phyloP scores from a whole-genome alignment of 225 moss, liverwort and hornwort genomes.

The Asterella californica region DNA sequence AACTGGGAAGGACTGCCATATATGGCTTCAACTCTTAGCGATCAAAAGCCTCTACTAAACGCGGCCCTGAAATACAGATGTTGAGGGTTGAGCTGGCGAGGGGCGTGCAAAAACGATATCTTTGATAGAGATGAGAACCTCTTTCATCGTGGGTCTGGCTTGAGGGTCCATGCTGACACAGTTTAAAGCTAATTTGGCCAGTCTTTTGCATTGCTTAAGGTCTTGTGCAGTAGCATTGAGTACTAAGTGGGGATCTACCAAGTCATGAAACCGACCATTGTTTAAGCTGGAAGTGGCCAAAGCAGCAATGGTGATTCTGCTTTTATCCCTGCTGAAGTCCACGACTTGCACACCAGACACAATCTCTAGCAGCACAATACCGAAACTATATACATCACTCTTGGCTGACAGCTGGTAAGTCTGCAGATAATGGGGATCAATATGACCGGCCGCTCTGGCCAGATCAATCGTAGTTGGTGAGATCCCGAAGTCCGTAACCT shows the following conservation, averaged over 20 bases:
- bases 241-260: conserved; percentile 32
- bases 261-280: conserved; percentile 24
- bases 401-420: conserved; percentile 35
- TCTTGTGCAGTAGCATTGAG: conserved; percentile 25
- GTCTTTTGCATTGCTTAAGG: conserved; percentile 30
- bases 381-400: conserved; percentile 46
- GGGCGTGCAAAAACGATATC: conserved; percentile 11
- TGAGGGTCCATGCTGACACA: conserved; percentile 38
- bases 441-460: conserved; percentile 31
- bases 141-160: conserved; percentile 33
- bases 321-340: conserved; percentile 30
- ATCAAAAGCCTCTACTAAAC: background rate
- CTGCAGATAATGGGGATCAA: conserved; percentile 40
- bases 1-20: background rate
- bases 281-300: conserved; percentile 24
- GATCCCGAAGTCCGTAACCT: conserved; percentile 37
- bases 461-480: conserved; percentile 15
- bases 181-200: conserved; percentile 25
- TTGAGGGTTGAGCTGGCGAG: background rate
- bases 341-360: conserved; percentile 33
- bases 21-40: background rate
- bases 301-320: conserved; percentile 35
- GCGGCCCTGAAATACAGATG: background rate
- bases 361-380: conserved; percentile 37
- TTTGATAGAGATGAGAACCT: conserved; percentile 25